Base-by-base conservation (phyloP, 805 yeast genomes). In the Maudiozyma turicensis region DNA sequence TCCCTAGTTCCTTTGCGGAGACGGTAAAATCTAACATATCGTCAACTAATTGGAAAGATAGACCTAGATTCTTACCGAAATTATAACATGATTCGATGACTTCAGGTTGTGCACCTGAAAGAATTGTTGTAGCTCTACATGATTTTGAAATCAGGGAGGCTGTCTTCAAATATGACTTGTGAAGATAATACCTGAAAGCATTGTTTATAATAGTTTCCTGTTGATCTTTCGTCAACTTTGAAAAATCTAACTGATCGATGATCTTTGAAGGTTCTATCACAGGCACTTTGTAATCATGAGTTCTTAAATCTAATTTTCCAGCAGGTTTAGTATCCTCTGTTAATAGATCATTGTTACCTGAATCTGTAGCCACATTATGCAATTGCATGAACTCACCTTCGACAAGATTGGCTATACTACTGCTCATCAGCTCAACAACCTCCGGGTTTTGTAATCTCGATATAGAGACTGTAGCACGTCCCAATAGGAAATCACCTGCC, bases 351-450 rank as follows among this genome's bases (percentile, higher is more conserved):
- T 66, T 58, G 1, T 59, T 58, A 46, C 71, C 76, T 48, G 70
- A 77, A 53, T 77, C 86, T 50, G 74, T 70, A 7, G 90, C 93
- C 0, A 96, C 88, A 68, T 93, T 93, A 58, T 91, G 90, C 72
- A 93, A 77, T 70, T 93, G 99, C 98, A 93, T 93, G 65, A 93
- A 91, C 70, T 93, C 99, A 46, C 99, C 99, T 70, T 93, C 99
- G 1, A 93, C 98, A 52, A 93, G 74, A 64, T 93, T 93, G 10
- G 98, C 99, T 63, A 93, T 93, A 33, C 96, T 85, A 11, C 96
- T 91, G 3, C 97, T 89, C 72, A 93, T 80, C 52, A 93, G 74
- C 70, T 93, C 99, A 50, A 89, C 90, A 43, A 93, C 99, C 71
- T 93, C 98, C n/a, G 96, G 91, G 65, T 93, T 91, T 62, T 97